phyloP scores from a whole-genome alignment of 306 rosid genomes.

The Castanea mollissima region DNA sequence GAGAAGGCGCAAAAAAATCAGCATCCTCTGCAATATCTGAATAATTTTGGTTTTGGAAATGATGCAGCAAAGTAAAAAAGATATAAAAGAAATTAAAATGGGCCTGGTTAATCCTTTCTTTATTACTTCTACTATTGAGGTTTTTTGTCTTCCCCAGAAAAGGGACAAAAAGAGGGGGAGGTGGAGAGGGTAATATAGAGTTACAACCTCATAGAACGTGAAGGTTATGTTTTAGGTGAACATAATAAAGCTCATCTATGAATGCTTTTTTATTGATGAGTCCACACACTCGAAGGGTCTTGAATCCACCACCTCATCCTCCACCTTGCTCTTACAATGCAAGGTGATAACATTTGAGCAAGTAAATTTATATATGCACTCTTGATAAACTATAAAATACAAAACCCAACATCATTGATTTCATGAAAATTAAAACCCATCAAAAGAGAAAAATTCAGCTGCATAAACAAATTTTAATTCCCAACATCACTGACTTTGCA shows the following conservation, averaged over 20 bases:
- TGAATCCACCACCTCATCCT: too few relatives aligned
- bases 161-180: not conserved
- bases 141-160: not conserved
- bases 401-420: not conserved
- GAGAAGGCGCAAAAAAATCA: conserved; percentile 24
- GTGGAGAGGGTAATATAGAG: not conserved
- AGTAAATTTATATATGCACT: not conserved
- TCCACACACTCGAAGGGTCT: too few relatives aligned
- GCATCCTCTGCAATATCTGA: conserved; percentile 15
- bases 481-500: conserved; percentile 10
- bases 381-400: not conserved
- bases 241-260: not conserved
- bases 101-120: not conserved
- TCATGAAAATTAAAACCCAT: not conserved
- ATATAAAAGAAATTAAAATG: not conserved
- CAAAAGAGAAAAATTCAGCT: not conserved
- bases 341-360: too few relatives aligned
- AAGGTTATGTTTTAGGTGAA: not conserved
- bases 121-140: too few relatives aligned
- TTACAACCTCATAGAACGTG: not conserved
- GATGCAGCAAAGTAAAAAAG: not conserved
- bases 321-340: too few relatives aligned
- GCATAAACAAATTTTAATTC: not conserved
- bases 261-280: not conserved
- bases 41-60: not conserved